Percentiles rank a stretch among this genome's conserved stretches.
phyloP scores from a whole-genome alignment of 345 rosid species.

The Moringa oleifera region DNA sequence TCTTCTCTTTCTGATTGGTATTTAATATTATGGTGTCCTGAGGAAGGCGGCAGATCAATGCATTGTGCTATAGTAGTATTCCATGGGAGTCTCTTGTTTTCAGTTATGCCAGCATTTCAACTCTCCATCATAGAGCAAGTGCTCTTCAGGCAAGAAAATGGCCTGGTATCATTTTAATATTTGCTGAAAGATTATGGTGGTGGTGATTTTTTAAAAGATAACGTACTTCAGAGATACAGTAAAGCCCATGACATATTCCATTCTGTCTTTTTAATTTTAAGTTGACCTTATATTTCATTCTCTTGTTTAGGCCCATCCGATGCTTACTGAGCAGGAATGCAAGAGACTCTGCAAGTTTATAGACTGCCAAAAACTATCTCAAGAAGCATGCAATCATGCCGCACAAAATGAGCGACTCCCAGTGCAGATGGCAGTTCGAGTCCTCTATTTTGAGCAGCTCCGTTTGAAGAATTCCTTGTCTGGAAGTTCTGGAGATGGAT shows the following conservation, averaged over 20 bases:
- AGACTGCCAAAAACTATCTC: constrained; percentile 59
- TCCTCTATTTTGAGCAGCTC: constrained; percentile 64
- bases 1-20: too few species aligned
- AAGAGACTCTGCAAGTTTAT: constrained; percentile 62
- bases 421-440: constrained; percentile 48
- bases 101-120: too few species aligned
- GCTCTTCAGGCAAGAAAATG: neutral
- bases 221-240: neutral
- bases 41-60: too few species aligned
- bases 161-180: neutral
- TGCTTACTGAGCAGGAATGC: constrained; percentile 54
- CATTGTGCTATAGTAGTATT: too few species aligned
- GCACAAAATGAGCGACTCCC: constrained; percentile 66
- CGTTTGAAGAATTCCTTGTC: constrained; percentile 62
- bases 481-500: constrained; percentile 58
- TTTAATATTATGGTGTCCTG: too few species aligned
- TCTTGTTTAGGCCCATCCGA: constrained; percentile 53
- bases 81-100: too few species aligned
- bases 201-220: neutral
- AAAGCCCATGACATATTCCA: too few species aligned
- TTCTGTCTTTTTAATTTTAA: too few species aligned
- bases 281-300: neutral
- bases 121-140: neutral
- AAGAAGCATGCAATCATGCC: constrained; percentile 54
- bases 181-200: neutral